Conservation (phyloP, 2,329 filamentous ascomycete genomes). For the Celoporthe dispersa region DNA sequence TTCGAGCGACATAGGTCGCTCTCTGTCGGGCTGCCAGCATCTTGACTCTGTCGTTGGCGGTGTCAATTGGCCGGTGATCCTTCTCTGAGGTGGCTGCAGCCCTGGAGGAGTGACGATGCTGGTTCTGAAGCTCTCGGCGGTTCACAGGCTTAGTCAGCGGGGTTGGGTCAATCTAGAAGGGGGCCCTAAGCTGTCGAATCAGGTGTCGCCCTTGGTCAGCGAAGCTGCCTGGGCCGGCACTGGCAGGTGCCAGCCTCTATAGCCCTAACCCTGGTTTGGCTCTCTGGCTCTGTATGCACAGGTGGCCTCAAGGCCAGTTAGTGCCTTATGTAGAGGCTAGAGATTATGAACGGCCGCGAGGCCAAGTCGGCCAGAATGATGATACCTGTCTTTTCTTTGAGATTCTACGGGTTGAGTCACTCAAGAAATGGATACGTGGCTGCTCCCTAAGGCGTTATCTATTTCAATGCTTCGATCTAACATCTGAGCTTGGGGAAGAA, state of each 20-base stretch:
- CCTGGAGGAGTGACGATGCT: conserved; percentile 20
- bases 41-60: conserved; percentile 28
- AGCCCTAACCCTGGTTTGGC: background rate
- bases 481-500: background rate
- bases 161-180: background rate
- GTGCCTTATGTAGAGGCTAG: background rate
- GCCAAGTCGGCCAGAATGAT: conserved; percentile 1
- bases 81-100: background rate
- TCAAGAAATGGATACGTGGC: conserved; percentile 23
- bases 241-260: background rate
- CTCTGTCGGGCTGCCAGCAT: conserved; percentile 46
- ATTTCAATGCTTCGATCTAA: background rate
- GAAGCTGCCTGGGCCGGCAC: background rate
- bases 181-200: conserved; percentile 8
- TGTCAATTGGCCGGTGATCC: conserved; percentile 24
- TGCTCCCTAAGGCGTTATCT: background rate
- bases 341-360: background rate
- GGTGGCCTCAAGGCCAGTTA: background rate
- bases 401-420: conserved; percentile 35
- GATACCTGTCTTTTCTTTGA: conserved; percentile 38
- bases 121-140: conserved; percentile 12
- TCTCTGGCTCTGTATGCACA: background rate
- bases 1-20: conserved; percentile 43
- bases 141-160: conserved; percentile 11
- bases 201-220: background rate